Base-by-base conservation (phyloP, 2,329 filamentous ascomycete genomes). In the Ceratocystiopsis minuta region DNA sequence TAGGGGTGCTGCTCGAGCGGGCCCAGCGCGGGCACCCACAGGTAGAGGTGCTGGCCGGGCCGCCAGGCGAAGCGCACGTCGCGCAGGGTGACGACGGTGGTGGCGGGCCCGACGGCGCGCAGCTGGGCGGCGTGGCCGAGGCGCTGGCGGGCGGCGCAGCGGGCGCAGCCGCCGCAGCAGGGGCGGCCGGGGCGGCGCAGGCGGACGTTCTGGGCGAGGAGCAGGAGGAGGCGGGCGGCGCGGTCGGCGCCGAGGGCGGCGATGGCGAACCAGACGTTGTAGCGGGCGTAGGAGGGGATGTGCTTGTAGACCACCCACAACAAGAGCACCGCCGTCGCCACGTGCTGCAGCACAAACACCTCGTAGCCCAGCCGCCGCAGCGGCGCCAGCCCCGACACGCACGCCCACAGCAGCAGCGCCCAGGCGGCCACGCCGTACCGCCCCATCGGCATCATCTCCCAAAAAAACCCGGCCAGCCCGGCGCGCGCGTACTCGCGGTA, bases 391-490 rank as follows among this genome's bases (percentile, higher is more conserved):
- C 75, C 75, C 7, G 70, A 71, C 31, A 80, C 54, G 16, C 72
- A 65, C 34, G 76, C 76, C 77, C 78, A 82, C 0, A 76, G 58
- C 31, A 83, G 57, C 14, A 80, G 56, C 2, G 57, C 71, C 76
- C 78, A 83, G 1, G 76, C 76, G 10, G 67, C 75, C 2, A 83
- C 55, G 7, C 79, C 79, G 49, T 78, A 79, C 52, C 72, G 72
- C 45, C 78, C 69, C 52, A 80, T 68, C 6, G 70, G 65, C 66
- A 81, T 75, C 44, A 73, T 67, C 34, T 63, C 52, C 16, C 83
- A 57, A 53, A 80, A 70, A 16, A 64, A 58, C 35, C 68, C 57
- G 28, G 80, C 64, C 44, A 78, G 72, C 44, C 72, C 69, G 42
- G 72, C 66, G 12, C 61, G 60, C 20, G 66, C 66, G 74, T 78